Conservation (phyloP, 1,139 yeast genomes). For the Sugiyamaella sp. region DNA sequence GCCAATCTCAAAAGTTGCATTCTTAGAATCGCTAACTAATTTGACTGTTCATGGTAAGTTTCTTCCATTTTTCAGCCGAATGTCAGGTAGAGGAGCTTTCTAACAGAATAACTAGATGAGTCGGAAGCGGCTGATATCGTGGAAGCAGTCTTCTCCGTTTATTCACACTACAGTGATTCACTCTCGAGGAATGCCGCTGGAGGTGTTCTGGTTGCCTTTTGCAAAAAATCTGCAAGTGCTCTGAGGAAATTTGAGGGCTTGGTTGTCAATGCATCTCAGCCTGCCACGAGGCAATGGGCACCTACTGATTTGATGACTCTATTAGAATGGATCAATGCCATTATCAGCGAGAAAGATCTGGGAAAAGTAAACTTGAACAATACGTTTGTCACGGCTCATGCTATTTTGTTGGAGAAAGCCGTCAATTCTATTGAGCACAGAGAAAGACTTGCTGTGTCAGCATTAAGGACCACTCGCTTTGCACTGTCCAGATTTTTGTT, state of each 20-base stretch:
- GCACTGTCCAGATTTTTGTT: conserved; percentile 29
- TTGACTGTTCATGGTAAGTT: conserved; percentile 4
- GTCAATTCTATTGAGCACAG: conserved; percentile 31
- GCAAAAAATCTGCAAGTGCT: conserved; percentile 43
- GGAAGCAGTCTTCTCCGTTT: conserved; percentile 48
- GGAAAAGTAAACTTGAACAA: conserved; percentile 24
- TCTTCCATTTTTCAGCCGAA: too few species aligned
- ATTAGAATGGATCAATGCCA: conserved; percentile 56
- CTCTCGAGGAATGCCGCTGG: conserved; percentile 51
- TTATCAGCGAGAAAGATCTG: conserved; percentile 16
- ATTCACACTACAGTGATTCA: conserved; percentile 55
- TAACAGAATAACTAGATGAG: conserved; percentile 4
- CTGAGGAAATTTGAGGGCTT: conserved; percentile 31
- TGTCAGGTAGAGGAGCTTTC: neutral
- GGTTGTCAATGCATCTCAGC: neutral
- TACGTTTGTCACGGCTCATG: conserved; percentile 33
- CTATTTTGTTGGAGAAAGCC: conserved; percentile 34
- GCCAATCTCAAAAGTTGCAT: conserved; percentile 6
- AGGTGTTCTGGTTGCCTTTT: conserved; percentile 45
- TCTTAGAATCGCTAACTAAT: conserved; percentile 4
- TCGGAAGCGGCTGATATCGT: conserved; percentile 30
- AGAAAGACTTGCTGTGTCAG: conserved; percentile 35
- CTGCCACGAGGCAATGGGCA: conserved; percentile 46
- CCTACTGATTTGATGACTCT: conserved; percentile 58
- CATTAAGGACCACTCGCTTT: conserved; percentile 35